A percentile compares a stretch with the other conserved stretches of the same genome.
Evolutionary conservation across 2,329 filamentous ascomycete genomes (phyloP).

Genomic region (Chrysoporthe deuterocubensis): DNA sequence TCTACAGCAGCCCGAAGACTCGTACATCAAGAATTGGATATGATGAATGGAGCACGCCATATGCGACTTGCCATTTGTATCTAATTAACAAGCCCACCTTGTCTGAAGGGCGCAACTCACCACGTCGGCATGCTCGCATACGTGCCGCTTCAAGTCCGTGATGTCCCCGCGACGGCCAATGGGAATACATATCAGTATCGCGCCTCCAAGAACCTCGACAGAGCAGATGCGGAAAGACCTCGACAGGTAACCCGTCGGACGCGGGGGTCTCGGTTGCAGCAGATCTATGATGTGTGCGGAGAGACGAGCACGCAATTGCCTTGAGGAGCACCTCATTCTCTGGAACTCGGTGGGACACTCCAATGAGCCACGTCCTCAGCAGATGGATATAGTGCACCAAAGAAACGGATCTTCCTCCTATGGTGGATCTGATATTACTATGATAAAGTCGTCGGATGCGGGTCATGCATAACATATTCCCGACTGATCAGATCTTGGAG

Average conservation of each 20-base stretch:
- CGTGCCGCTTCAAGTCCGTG: not conserved
- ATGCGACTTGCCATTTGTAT: not conserved
- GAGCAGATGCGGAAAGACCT: not conserved
- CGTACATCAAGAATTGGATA: not conserved
- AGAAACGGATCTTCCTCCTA: not conserved
- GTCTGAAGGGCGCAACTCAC: not conserved
- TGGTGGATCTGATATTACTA: not conserved
- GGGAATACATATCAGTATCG: not conserved
- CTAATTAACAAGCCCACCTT: not conserved
- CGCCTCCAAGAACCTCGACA: not conserved
- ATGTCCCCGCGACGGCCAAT: slow-evolving; percentile 2
- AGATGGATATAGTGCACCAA: not conserved
- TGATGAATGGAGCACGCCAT: not conserved
- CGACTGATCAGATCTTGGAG: not conserved
- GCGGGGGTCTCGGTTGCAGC: not conserved
- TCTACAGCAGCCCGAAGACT: not conserved
- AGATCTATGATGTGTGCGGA: slow-evolving; percentile 11
- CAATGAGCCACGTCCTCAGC: not conserved
- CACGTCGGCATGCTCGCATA: not conserved
- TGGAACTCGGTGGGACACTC: slow-evolving; percentile 5
- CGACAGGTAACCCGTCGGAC: not conserved
- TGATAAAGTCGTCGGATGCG: not conserved
- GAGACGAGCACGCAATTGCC: slow-evolving; percentile 21
- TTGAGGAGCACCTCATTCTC: slow-evolving; percentile 18
- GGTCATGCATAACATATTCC: not conserved